Conservation (phyloP, 768 basidiomycete genomes). For the Holtermannia corniformis region DNA sequence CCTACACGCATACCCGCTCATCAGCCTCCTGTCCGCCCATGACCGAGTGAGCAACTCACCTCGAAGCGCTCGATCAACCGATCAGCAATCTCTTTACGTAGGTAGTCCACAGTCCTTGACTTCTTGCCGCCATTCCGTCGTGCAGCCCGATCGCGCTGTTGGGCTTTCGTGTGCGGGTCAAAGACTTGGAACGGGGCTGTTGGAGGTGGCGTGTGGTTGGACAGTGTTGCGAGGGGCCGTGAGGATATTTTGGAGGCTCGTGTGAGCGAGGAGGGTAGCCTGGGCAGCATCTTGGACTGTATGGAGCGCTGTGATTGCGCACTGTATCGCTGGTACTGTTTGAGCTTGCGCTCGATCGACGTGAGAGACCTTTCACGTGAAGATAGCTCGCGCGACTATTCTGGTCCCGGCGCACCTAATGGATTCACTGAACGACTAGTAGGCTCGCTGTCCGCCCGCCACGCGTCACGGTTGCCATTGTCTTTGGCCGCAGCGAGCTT, state of each 20-base stretch:
- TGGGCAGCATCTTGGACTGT: not conserved
- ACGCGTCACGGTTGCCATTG: too few species aligned
- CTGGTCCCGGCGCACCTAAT: too few species aligned
- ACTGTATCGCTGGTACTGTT: too few species aligned
- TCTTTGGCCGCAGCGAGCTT: too few species aligned
- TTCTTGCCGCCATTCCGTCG: conserved; percentile 20
- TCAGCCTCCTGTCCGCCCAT: conserved; percentile 2
- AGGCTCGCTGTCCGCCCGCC: too few species aligned
- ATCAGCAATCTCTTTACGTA: conserved; percentile 82
- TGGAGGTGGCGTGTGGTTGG: conserved; percentile 38
- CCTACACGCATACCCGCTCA: conserved; percentile 49
- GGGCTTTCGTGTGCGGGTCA: conserved; percentile 65
- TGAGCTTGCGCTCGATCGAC: too few species aligned
- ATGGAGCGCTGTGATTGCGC: too few species aligned
- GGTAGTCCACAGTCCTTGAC: conserved; percentile 65
- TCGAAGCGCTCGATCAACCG: conserved; percentile 80
- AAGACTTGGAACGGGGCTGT: conserved; percentile 72
- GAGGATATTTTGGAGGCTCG: not conserved
- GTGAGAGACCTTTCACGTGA: too few species aligned
- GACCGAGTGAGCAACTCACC: conserved; percentile 44
- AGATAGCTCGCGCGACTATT: too few species aligned
- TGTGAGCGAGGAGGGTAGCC: not conserved
- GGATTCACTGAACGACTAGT: too few species aligned
- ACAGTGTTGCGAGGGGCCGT: conserved; percentile 19
- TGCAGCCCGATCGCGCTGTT: conserved; percentile 70